Evolutionary conservation across 805 yeast species (phyloP), one percentile per base, ranked within the genome.

Genomic region (Yarrowia sp.): DNA sequence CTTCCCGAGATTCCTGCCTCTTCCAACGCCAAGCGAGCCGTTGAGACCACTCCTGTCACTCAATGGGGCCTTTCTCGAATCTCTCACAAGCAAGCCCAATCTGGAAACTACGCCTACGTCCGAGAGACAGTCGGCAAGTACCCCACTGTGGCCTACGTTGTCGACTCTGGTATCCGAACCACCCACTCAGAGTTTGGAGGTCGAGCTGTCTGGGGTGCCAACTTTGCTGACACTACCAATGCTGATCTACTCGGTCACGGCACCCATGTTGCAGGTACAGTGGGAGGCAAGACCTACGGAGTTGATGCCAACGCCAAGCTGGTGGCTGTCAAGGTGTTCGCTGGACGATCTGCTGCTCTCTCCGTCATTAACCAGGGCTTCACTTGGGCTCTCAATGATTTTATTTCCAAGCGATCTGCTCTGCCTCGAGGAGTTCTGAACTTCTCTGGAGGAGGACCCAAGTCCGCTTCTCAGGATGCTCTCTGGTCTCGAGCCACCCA

Each of bases 391-490:
- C 48, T 54, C 5, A 54, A 40, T 26, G 62, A 54, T 36, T 54
- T 19, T 46, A 40, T 54, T 28, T 36, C 62, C 35, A 54, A 54
- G 41, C 92, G 88, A 75, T 65, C 66, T 56, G 24, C 70, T 26
- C 68, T 68, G 63, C 67, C 67, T 64, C 73, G 73, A 70, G 75
- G 75, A 32, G 73, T 78, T 16, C 75, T 78, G 41, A 95, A 93
- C 80, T 90, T 92, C 93, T 92, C 97, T n/a, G 81, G 92, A 67
- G 97, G 97, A 72, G 97, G 97, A 75, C 96, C 96, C 72, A 88
- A 86, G 73, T 89, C 97, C 2, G 89, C 91, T 56, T 86, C 96
- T 9, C 83, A 92, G 70, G 96, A 91, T 73, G 70, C 85, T 75
- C 97, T 96, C 64, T 96, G 90, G 58, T 85, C 90, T 70, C 96